Conservation (phyloP, 2,329 filamentous ascomycete genomes). For the Fusarium tanahbumbuense region DNA sequence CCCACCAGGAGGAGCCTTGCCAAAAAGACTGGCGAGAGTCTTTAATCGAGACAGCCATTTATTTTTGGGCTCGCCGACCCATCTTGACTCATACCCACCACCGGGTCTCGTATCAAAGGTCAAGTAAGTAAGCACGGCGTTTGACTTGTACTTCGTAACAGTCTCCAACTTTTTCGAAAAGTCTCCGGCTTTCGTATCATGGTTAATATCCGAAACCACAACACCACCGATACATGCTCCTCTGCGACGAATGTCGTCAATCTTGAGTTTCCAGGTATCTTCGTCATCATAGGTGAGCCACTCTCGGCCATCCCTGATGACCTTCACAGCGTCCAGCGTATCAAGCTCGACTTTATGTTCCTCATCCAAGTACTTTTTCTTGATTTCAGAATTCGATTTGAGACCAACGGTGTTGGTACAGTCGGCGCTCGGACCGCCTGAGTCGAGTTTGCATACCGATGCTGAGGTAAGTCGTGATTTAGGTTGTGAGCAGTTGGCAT, state of each 20-base stretch:
- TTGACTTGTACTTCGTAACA: neutral
- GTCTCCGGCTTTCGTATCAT: constrained; percentile 8
- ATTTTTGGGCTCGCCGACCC: neutral
- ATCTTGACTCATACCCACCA: neutral
- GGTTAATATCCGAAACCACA: constrained; percentile 26
- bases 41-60: neutral
- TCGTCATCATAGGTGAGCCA: constrained; percentile 21
- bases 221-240: constrained; percentile 20
- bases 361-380: neutral
- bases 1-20: neutral
- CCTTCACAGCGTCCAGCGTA: constrained; percentile 1
- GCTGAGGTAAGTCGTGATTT: neutral
- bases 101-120: neutral
- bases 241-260: neutral
- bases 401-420: neutral
- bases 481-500: neutral
- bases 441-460: neutral
- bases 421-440: neutral
- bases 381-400: constrained; percentile 4
- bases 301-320: neutral
- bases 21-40: fast-evolving
- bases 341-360: neutral
- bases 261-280: constrained; percentile 12
- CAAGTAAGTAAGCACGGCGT: neutral
- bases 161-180: constrained; percentile 12